These are phyloP conservation scores for Diaporthe ampelina DNA, from an alignment of 2,329 filamentous ascomycete genomes.

Conservation along the genomic window DNA sequence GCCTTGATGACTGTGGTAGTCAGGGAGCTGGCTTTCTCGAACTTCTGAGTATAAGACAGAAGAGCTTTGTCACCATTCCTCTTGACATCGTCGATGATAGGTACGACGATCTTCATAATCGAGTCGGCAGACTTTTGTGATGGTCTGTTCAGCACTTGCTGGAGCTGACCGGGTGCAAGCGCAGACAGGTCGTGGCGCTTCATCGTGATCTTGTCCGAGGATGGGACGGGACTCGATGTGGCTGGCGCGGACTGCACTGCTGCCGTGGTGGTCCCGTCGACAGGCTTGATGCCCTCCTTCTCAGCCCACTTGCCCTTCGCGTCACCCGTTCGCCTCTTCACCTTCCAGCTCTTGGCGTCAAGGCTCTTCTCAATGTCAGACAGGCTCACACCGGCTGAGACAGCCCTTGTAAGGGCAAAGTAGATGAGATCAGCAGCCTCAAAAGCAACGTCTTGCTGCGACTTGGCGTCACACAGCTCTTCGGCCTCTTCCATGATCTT, in stretches of 20 bases:
- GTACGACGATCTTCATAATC: slow-evolving; percentile 90
- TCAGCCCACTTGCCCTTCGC: slow-evolving; percentile 94
- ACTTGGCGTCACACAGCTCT: slow-evolving; percentile 89
- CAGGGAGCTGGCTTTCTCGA: slow-evolving; percentile 94
- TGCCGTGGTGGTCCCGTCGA: slow-evolving; percentile 52
- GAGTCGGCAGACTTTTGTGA: slow-evolving; percentile 96
- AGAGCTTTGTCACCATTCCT: slow-evolving; percentile 88
- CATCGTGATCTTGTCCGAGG: slow-evolving; percentile 79
- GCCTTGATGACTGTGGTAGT: slow-evolving; percentile 91
- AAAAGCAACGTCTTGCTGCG: slow-evolving; percentile 87
- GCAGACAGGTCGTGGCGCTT: slow-evolving; percentile 79
- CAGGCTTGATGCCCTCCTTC: slow-evolving; percentile 77
- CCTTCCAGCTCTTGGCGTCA: slow-evolving; percentile 94
- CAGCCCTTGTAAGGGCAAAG: slow-evolving; percentile 92
- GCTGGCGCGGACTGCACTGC: slow-evolving; percentile 50
- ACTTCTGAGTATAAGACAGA: slow-evolving; percentile 95
- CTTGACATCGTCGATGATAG: slow-evolving; percentile 91
- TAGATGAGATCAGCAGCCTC: slow-evolving; percentile 97
- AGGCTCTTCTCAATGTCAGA: slow-evolving; percentile 93
- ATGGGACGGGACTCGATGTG: slow-evolving; percentile 45
- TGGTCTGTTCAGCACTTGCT: slow-evolving; percentile 84
- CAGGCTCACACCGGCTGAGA: slow-evolving; percentile 85
- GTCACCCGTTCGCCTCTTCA: slow-evolving; percentile 92
- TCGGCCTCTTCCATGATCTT: slow-evolving; percentile 99
- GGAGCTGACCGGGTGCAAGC: slow-evolving; percentile 74